Base-by-base conservation (phyloP, 2,329 filamentous ascomycete genomes). In the Colletotrichum sp. region DNA sequence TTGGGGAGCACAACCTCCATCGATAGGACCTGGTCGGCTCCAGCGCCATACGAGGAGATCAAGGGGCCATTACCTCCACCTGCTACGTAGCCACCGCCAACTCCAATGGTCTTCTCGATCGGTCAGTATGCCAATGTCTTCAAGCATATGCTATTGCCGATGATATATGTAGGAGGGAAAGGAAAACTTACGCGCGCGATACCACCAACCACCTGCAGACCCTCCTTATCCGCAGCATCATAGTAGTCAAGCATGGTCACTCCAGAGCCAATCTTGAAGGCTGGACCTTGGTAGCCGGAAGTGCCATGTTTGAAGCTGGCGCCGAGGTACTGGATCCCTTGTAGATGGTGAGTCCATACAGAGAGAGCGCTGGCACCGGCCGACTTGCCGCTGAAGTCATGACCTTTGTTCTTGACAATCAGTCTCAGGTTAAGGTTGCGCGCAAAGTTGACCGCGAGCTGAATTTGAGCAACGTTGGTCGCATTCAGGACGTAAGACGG, bases 111-210 rank as follows among this genome's bases (percentile, higher is more conserved):
- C 58, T 79, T 14, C 10, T 1, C n/a, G n/a, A 0, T 26, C 1
- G n/a, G 55, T 83, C 9, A 85, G 79, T 32, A 4, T 24, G 1
- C 4, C 7, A 14, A 9, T 21, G 14, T n/a, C 16, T 18, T n/a
- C 9, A 43, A 43, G 18, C 18, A 43, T 12, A n/a, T 48, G 9
- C 5, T 3, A n/a, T n/a, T 4, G 5, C 18, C 28, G 18, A 24
- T 24, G 7, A 21, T 16, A n/a, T n/a, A n/a, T n/a, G n/a, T n/a
- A 5, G 1, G 14, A 18, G 10, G 24, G 21, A 7, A 2, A 5
- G 16, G 12, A 7, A 16, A 14, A 88, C 84, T 77, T 89, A 91
- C 75, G 90, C 88, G 80, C 0, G 80, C 69, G n/a, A 79, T 74
- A 4, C 82, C 82, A 34, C 74, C 78, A 18, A 82, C 80, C 4